A percentile compares a stretch with the other conserved stretches of the same genome.
phyloP scores from a whole-genome alignment of 305 asterid genomes.

The Fraxinus sp. region DNA sequence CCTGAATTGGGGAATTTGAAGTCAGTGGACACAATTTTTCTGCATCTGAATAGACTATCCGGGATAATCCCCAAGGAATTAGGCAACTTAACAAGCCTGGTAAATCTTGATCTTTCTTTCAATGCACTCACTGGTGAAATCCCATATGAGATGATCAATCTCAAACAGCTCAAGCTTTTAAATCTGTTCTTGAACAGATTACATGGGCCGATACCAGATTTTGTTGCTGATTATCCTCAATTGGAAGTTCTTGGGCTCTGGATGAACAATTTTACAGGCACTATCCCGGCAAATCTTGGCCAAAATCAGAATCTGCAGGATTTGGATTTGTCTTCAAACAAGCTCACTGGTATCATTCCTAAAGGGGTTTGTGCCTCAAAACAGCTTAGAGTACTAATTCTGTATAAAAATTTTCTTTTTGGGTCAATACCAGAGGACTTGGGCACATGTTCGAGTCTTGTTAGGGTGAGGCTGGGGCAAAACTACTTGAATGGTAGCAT shows the following conservation, averaged over 20 bases:
- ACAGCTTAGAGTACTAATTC: slow-evolving; percentile 61
- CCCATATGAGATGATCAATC: slow-evolving; percentile 65
- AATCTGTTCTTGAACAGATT: slow-evolving; percentile 78
- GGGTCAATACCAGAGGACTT: slow-evolving; percentile 75
- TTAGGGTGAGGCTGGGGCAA: background rate
- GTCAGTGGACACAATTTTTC: slow-evolving; percentile 61
- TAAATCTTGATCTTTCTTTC: slow-evolving; percentile 77
- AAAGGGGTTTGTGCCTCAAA: slow-evolving; percentile 54
- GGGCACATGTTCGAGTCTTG: slow-evolving; percentile 59
- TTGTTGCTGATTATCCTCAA: slow-evolving; percentile 61
- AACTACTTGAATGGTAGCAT: background rate
- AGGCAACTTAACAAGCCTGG: slow-evolving; percentile 70
- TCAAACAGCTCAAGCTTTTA: slow-evolving; percentile 55
- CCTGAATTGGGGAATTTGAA: slow-evolving; percentile 51
- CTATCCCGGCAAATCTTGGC: slow-evolving; percentile 64
- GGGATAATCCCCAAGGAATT: slow-evolving; percentile 74
- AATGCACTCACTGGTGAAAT: slow-evolving; percentile 77
- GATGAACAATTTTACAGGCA: slow-evolving; percentile 91
- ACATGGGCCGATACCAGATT: slow-evolving; percentile 84
- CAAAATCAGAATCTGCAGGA: slow-evolving; percentile 47
- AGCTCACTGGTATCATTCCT: slow-evolving; percentile 91
- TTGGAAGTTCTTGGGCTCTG: slow-evolving; percentile 66
- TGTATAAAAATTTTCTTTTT: slow-evolving; percentile 65
- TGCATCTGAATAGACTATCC: slow-evolving; percentile 62
- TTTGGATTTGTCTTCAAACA: slow-evolving; percentile 85